Evolutionary conservation across 306 rosid species (phyloP).

Genomic region (Quercus wislizeni): DNA sequence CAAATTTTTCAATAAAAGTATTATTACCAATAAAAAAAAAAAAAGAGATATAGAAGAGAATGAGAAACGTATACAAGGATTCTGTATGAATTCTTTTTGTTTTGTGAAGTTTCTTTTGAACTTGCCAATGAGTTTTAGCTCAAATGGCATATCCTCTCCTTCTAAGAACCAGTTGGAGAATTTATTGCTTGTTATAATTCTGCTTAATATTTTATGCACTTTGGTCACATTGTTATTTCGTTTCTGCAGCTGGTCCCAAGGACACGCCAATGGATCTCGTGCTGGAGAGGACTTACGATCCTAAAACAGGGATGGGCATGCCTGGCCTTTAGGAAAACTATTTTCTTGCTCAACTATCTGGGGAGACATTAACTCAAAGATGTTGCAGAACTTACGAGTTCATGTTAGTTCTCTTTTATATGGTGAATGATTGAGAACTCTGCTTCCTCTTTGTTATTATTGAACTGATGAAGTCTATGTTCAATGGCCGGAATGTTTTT

Average conservation of each 20-base stretch:
- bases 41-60: not conserved
- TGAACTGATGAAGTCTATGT: not conserved
- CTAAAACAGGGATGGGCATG: constrained; percentile 86
- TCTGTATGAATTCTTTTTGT: not conserved
- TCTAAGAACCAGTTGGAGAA: no score
- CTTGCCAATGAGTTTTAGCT: no score
- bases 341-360: not conserved
- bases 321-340: constrained; percentile 59
- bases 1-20: no score
- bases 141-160: no score
- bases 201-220: not conserved
- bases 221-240: not conserved
- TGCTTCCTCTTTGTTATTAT: not conserved
- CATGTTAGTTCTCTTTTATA: not conserved
- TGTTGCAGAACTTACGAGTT: not conserved
- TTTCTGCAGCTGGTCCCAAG: constrained; percentile 79
- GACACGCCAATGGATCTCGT: constrained; percentile 77
- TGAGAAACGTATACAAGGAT: not conserved
- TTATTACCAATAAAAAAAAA: not conserved
- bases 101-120: not conserved
- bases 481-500: not conserved
- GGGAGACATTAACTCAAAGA: not conserved
- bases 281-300: constrained; percentile 73
- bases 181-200: not conserved
- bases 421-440: not conserved